These are phyloP conservation scores for Trichoderma oligosporum DNA, from an alignment of 2,329 filamentous ascomycete species.

Conservation along the genomic window DNA sequence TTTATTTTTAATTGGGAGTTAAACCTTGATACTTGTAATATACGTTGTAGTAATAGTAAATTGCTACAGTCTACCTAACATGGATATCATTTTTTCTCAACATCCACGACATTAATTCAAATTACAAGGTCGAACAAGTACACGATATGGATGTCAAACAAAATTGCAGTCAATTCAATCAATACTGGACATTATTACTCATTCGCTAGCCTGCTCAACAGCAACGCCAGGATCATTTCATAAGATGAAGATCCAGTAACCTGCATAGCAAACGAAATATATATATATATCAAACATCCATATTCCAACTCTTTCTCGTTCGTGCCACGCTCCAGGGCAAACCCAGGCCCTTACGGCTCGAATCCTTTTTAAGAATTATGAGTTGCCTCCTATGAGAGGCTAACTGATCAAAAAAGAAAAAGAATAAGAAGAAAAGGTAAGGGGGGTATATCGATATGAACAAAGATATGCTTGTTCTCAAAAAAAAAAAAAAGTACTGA, in stretches of 20 bases:
- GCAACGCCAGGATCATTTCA: not conserved
- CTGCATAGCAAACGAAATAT: not conserved
- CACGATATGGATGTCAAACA: not conserved
- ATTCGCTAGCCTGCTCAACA: slow-evolving; percentile 5
- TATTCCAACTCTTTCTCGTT: slow-evolving; percentile 15
- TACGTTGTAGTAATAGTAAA: not conserved
- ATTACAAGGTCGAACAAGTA: not conserved
- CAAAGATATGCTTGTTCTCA: slow-evolving; percentile 7
- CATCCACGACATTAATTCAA: not conserved
- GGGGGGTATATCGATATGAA: slow-evolving; percentile 7
- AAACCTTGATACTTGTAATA: not conserved
- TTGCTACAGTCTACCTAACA: not conserved
- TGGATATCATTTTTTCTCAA: not conserved
- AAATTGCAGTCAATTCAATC: slow-evolving; percentile 12
- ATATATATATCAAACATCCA: not conserved
- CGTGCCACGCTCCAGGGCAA: not conserved
- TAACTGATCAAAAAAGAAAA: slow-evolving; percentile 2
- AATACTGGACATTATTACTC: slow-evolving; percentile 2
- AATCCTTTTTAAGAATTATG: not conserved
- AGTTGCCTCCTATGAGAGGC: not conserved
- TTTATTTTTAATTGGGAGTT: not conserved
- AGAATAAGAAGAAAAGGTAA: not conserved
- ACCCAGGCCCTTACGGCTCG: not conserved
- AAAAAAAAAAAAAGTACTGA: slow-evolving; percentile 5
- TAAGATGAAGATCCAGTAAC: not conserved